Conservation (phyloP, 2,329 filamentous ascomycete species). For the Diaporthe aspalathi region DNA sequence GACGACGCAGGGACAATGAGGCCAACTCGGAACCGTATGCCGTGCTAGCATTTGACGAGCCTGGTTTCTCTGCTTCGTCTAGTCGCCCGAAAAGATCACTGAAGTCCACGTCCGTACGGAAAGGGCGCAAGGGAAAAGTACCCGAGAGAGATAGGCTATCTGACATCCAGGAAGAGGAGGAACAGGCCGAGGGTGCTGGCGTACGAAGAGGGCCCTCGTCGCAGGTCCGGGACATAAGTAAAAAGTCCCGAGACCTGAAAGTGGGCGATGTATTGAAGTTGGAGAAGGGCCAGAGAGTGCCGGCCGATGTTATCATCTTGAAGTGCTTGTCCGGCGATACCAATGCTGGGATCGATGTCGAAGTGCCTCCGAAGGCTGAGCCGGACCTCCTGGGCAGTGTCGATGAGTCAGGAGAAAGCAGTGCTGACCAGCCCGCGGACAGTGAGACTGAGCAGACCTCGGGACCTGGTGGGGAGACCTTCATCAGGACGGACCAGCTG, state of each 20-base stretch:
- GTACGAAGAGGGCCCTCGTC: constrained; percentile 56
- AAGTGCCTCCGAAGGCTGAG: constrained; percentile 50
- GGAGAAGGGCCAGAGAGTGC: constrained; percentile 90
- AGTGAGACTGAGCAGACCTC: constrained; percentile 47
- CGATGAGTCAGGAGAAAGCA: constrained; percentile 46
- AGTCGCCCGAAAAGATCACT: constrained; percentile 55
- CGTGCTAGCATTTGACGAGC: constrained; percentile 77
- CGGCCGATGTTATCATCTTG: constrained; percentile 92
- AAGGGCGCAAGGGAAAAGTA: constrained; percentile 52
- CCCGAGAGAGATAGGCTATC: constrained; percentile 61
- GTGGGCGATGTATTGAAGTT: constrained; percentile 97
- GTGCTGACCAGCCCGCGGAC: constrained; percentile 50
- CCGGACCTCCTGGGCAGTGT: constrained; percentile 56
- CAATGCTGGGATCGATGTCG: constrained; percentile 47
- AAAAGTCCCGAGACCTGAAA: constrained; percentile 87
- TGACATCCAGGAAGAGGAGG: constrained; percentile 78
- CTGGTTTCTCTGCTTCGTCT: constrained; percentile 48
- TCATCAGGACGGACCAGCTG: constrained; percentile 96
- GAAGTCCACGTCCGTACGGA: constrained; percentile 58
- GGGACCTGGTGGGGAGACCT: constrained; percentile 82
- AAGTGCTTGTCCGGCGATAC: constrained; percentile 68
- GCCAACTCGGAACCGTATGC: constrained; percentile 93
- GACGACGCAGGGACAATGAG: constrained; percentile 88
- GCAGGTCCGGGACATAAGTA: constrained; percentile 73
- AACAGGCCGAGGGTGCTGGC: constrained; percentile 60